Conservation (phyloP, 78 protist species). For the Ministeria vibrans region DNA sequence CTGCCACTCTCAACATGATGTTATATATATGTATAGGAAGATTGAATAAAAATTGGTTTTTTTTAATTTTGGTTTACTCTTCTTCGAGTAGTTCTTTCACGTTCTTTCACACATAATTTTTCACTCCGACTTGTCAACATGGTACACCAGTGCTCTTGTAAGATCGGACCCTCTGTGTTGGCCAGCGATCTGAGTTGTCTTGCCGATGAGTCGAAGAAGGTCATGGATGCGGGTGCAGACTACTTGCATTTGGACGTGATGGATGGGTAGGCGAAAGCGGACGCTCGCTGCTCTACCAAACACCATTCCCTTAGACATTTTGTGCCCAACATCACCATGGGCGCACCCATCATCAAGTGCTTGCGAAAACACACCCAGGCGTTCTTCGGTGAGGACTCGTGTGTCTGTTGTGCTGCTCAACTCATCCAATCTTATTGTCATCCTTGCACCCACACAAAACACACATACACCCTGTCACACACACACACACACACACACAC, state of each 20-base stretch:
- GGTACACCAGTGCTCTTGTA: background rate
- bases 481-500: too few relatives aligned
- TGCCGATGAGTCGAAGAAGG: constrained; percentile 45
- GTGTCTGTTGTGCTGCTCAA: too few relatives aligned
- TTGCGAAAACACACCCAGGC: constrained; percentile 75
- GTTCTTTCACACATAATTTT: too few relatives aligned
- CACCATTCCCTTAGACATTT: constrained; percentile 68
- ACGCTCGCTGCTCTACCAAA: background rate
- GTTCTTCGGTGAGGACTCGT: constrained; percentile 48
- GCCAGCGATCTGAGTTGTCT: constrained; percentile 71
- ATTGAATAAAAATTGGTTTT: too few relatives aligned
- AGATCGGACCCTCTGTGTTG: constrained; percentile 82
- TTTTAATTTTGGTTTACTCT: too few relatives aligned
- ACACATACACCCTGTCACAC: too few relatives aligned
- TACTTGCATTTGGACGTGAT: constrained; percentile 92
- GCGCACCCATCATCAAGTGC: constrained; percentile 86
- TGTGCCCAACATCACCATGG: constrained; percentile 93
- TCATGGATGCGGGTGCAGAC: constrained; percentile 37
- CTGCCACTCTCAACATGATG: too few relatives aligned
- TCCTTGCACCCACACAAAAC: too few relatives aligned
- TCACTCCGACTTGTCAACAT: too few relatives aligned
- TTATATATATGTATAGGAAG: too few relatives aligned
- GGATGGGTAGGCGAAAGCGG: constrained; percentile 71
- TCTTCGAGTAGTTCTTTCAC: too few relatives aligned
- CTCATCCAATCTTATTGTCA: too few relatives aligned